Evolutionary conservation across 805 yeast species (phyloP).

Genomic region (Nakazawaea wickerhamii): DNA sequence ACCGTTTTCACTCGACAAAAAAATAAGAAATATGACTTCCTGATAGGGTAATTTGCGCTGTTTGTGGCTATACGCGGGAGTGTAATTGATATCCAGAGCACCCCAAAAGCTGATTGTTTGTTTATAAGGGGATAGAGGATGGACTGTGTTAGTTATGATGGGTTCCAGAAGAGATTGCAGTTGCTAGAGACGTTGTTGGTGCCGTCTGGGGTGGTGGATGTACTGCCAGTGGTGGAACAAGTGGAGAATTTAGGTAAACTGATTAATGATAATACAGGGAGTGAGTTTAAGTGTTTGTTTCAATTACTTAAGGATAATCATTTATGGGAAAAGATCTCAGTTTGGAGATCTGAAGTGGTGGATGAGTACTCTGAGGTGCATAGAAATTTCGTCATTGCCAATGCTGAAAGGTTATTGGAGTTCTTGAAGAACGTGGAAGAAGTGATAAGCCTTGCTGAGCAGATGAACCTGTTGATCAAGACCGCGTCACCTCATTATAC

Average conservation of each 20-base stretch:
- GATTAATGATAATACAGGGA: neutral
- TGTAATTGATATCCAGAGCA: neutral
- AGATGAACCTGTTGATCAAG: neutral
- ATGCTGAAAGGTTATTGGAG: neutral
- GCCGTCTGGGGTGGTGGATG: neutral
- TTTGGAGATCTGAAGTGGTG: slow-evolving; percentile 1
- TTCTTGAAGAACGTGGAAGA: slow-evolving; percentile 2
- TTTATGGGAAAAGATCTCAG: slow-evolving; percentile 2
- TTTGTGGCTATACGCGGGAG: neutral
- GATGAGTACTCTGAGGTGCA: neutral
- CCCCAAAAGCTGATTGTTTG: neutral
- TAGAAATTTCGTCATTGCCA: slow-evolving; percentile 1
- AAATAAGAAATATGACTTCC: neutral
- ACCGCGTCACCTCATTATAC: neutral
- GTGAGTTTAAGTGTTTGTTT: slow-evolving; percentile 2
- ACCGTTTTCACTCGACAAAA: too few species aligned
- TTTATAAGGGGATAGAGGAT: neutral
- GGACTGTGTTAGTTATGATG: slow-evolving; percentile 4
- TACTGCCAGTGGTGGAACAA: neutral
- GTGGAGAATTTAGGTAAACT: neutral
- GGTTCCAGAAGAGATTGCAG: neutral
- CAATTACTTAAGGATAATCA: neutral
- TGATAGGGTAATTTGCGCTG: neutral
- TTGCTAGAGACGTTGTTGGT: neutral
- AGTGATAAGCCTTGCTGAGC: neutral